Conservation (phyloP, 768 basidiomycete genomes). For the Collybia sp. region DNA sequence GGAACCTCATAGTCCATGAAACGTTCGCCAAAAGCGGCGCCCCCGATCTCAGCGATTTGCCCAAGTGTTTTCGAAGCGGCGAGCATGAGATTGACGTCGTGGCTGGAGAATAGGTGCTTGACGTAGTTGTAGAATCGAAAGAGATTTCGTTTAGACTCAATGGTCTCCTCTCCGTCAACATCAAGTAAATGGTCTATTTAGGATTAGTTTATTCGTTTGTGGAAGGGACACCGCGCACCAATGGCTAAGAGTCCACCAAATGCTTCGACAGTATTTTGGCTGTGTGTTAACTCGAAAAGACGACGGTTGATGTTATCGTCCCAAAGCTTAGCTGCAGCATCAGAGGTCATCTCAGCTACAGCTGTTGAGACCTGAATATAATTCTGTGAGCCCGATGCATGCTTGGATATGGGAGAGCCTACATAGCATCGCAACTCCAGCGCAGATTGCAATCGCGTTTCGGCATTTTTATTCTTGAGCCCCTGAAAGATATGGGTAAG, state of each 20-base stretch:
- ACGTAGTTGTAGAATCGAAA: slow-evolving; percentile 92
- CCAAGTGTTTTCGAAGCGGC: slow-evolving; percentile 91
- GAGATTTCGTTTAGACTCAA: slow-evolving; percentile 75
- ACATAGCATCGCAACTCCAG: slow-evolving; percentile 74
- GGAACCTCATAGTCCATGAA: slow-evolving; percentile 91
- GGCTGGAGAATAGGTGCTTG: slow-evolving; percentile 85
- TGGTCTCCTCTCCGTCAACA: slow-evolving; percentile 72
- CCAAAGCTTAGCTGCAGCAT: slow-evolving; percentile 79
- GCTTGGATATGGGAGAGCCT: slow-evolving; percentile 17
- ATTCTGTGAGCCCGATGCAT: slow-evolving; percentile 4
- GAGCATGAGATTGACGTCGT: slow-evolving; percentile 92
- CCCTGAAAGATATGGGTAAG: slow-evolving; percentile 65
- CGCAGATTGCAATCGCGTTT: slow-evolving; percentile 65
- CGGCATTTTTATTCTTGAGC: slow-evolving; percentile 59
- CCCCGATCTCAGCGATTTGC: slow-evolving; percentile 79
- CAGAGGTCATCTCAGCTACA: slow-evolving; percentile 77
- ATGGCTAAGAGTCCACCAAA: slow-evolving; percentile 88
- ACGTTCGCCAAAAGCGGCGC: slow-evolving; percentile 77
- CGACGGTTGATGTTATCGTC: slow-evolving; percentile 78
- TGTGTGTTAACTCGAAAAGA: slow-evolving; percentile 81
- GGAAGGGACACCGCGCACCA: slow-evolving; percentile 41
- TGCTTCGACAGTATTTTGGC: slow-evolving; percentile 71
- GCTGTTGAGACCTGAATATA: slow-evolving; percentile 58
- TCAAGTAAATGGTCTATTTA: slow-evolving; percentile 66
- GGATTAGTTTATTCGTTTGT: not conserved